These are phyloP conservation scores for Sonneratia caseolaris DNA, from an alignment of 345 rosid genomes.

Conservation along the genomic window DNA sequence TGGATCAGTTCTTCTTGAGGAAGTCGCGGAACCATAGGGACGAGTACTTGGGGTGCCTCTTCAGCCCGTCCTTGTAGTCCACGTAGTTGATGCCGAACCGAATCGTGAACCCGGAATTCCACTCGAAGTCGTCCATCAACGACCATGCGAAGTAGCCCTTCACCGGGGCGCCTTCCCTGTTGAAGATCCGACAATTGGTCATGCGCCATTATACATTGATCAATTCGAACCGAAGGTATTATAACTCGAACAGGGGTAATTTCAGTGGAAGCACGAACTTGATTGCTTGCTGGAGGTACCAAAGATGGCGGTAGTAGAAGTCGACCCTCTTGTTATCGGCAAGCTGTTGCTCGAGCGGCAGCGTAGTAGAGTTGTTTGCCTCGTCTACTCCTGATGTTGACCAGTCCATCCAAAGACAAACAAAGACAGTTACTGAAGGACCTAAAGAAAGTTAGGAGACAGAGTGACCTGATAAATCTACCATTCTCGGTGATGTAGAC, in stretches of 20 bases:
- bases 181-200: background rate
- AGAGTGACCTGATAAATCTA: background rate
- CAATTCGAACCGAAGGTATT: no score
- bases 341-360: slow-evolving; percentile 8
- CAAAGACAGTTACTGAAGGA: background rate
- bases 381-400: slow-evolving; percentile 21
- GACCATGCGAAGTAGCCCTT: slow-evolving; percentile 53
- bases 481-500: slow-evolving; percentile 17
- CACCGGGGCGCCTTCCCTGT: slow-evolving; percentile 22
- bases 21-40: slow-evolving; percentile 27
- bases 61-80: slow-evolving; percentile 31
- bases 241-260: background rate
- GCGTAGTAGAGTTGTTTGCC: background rate
- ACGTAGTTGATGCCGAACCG: slow-evolving; percentile 40
- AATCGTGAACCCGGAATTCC: slow-evolving; percentile 28
- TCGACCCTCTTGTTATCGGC: slow-evolving; percentile 29
- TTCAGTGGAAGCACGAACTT: slow-evolving; percentile 14
- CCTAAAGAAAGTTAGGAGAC: no score
- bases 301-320: slow-evolving; percentile 21
- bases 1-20: slow-evolving; percentile 8
- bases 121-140: slow-evolving; percentile 48
- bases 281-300: slow-evolving; percentile 22
- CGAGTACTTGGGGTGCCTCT: slow-evolving; percentile 24
- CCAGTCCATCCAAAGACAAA: slow-evolving; percentile 12
- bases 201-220: background rate